A percentile compares a stretch with the other conserved stretches of the same genome.
Conservation (phyloP, 2,329 filamentous ascomycete genomes). For the Eutypa lata region DNA sequence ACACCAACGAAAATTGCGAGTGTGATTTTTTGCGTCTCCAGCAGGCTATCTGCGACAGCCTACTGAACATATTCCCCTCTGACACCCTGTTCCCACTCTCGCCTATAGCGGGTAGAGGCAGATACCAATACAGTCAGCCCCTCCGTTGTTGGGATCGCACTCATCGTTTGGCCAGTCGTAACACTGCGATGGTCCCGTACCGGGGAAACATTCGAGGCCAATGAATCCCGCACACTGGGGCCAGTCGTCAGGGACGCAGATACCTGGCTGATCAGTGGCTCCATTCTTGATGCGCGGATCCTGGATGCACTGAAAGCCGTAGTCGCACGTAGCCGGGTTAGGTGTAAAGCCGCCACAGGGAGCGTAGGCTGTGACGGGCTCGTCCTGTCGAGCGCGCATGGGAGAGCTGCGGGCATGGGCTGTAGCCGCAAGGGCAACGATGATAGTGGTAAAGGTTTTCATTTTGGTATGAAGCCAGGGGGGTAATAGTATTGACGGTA, state of each 20-base stretch:
- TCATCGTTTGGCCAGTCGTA: slow-evolving; percentile 8
- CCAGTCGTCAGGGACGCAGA: slow-evolving; percentile 5
- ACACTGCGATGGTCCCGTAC: not conserved
- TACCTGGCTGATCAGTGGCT: slow-evolving; percentile 5
- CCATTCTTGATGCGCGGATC: slow-evolving; percentile 4
- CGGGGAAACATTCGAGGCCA: slow-evolving; percentile 1
- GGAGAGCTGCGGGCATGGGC: slow-evolving; percentile 2
- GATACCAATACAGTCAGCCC: slow-evolving; percentile 6
- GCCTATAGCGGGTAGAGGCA: slow-evolving; percentile 7
- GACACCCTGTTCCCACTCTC: not conserved
- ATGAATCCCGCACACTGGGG: slow-evolving; percentile 1
- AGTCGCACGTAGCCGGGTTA: slow-evolving; percentile 2
- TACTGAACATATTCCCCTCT: too few relatives aligned
- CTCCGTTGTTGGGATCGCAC: slow-evolving; percentile 8
- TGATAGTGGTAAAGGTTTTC: not conserved
- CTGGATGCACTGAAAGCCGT: slow-evolving; percentile 4
- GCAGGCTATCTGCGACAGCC: too few relatives aligned
- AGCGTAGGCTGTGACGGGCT: not conserved
- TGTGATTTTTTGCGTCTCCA: too few relatives aligned
- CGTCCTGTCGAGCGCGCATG: not conserved
- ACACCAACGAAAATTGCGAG: too few relatives aligned
- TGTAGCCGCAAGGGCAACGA: slow-evolving; percentile 3
- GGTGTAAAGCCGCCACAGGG: slow-evolving; percentile 4
- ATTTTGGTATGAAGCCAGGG: slow-evolving; percentile 1
- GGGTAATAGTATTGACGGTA: too few relatives aligned